phyloP scores from a whole-genome alignment of 495 filamentous ascomycete genomes.

The Immersiella caudata region DNA sequence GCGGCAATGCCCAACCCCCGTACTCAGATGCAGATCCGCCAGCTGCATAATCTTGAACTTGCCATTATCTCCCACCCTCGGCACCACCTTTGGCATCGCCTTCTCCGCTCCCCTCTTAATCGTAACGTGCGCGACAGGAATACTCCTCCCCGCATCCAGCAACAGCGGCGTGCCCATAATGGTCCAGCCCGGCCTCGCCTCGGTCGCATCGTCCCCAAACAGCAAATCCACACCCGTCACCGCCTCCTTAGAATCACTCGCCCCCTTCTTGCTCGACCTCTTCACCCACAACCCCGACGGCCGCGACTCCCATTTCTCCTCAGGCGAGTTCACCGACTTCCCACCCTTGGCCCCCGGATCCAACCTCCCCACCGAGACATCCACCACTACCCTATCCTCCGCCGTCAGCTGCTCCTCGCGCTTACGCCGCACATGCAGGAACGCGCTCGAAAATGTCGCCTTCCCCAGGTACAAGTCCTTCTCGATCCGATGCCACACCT shows the following conservation, averaged over 20 bases:
- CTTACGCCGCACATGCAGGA: constrained; percentile 82
- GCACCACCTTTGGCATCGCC: constrained; percentile 64
- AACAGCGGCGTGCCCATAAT: constrained; percentile 70
- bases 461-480: constrained; percentile 87
- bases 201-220: constrained; percentile 91
- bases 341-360: constrained; percentile 58
- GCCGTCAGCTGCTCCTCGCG: constrained; percentile 79
- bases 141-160: constrained; percentile 62
- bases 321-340: constrained; percentile 48
- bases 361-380: constrained; percentile 76
- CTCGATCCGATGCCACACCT: constrained; percentile 80
- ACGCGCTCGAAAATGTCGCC: constrained; percentile 76
- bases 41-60: constrained; percentile 96
- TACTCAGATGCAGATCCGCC: constrained; percentile 88
- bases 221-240: constrained; percentile 88
- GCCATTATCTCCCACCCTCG: constrained; percentile 80
- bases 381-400: constrained; percentile 79
- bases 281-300: constrained; percentile 86
- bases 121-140: constrained; percentile 69
- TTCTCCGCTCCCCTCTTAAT: constrained; percentile 69
- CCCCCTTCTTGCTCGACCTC: constrained; percentile 71
- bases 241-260: constrained; percentile 73
- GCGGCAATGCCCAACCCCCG: constrained; percentile 80
- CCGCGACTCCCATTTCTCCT: constrained; percentile 80
- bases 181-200: constrained; percentile 81